Base-by-base conservation (phyloP, 345 rosid species). In the Moricandia moricandioides region DNA sequence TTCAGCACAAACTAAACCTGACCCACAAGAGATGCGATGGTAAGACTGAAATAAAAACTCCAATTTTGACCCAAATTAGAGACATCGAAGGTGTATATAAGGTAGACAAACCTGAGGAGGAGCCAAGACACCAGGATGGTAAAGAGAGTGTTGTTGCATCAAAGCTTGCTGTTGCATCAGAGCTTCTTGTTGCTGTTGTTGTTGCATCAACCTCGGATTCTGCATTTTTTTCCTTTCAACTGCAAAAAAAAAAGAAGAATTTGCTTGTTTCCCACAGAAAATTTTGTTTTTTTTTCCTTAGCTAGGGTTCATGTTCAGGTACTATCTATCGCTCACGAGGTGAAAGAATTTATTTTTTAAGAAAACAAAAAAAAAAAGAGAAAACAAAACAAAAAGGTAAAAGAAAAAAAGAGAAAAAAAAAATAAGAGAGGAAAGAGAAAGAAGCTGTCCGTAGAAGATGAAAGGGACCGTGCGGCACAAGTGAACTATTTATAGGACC, bases 61-160 rank as follows among this genome's bases (percentile, higher is more conserved):
- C 26, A 68, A 24, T 68, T 68, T 37, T 62, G 11, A 62, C 52
- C 71, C 11, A 70, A 77, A 54, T 52, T 72, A 59, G 45, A 59
- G 66, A 47, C 62, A 52, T 51, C 79, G 54, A 61, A 74, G 75
- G 34, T 16, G 63, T 64, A 16, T 34, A 17, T 3, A 1, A 26
- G 54, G 37, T 30, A 18, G 14, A 63, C 24, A 37, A 45, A 93
- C 97, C 96, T 37, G 43, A 8, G 11, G 96, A 54, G 93, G 89
- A 62, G 97, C 92, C 64, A 93, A 83, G 67, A 92, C 92, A 45
- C 96, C 97, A 2, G 98, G 99, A 76, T 92, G 99, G 77, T 90
- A 95, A 52, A 95, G 91, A 69, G 96, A 82, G 87, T 92, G 97
- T 69, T 95, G 99, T 58, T 90, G 98, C 97, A 94, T 89, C 95